These are phyloP conservation scores for Poteriospumella lacustris DNA, from an alignment of 108 stramenopile genomes.

Conservation along the genomic window DNA sequence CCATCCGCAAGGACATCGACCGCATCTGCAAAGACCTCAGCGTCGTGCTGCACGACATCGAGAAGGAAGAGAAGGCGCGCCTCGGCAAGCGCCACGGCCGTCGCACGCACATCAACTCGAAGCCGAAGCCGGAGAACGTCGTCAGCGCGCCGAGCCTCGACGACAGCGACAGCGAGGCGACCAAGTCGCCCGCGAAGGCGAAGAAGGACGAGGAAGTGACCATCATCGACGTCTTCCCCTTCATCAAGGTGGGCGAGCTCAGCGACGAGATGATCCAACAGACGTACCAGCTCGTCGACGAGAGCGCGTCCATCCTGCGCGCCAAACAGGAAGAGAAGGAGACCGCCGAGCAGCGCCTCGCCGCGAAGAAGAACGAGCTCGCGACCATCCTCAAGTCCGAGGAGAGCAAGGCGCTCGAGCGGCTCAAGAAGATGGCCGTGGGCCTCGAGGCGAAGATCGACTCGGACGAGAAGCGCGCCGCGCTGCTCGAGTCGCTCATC, in stretches of 20 bases:
- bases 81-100: too few relatives aligned
- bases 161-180: neutral
- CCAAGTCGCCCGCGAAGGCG: neutral
- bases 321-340: neutral
- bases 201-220: neutral
- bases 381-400: neutral
- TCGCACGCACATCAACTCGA: too few relatives aligned
- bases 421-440: neutral
- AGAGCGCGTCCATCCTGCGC: neutral
- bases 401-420: neutral
- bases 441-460: neutral
- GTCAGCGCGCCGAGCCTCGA: neutral
- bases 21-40: neutral
- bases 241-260: neutral
- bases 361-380: neutral
- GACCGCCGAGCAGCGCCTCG: neutral
- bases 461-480: neutral
- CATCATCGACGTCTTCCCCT: neutral
- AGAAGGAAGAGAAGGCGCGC: slow-evolving; percentile 1
- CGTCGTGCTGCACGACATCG: neutral
- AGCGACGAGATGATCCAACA: neutral
- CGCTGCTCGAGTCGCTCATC: neutral
- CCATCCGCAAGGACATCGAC: neutral
- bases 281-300: neutral
- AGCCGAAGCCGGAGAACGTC: too few relatives aligned